Base-by-base conservation (phyloP, 805 yeast genomes). In the Saccharomycopsis microspora region DNA sequence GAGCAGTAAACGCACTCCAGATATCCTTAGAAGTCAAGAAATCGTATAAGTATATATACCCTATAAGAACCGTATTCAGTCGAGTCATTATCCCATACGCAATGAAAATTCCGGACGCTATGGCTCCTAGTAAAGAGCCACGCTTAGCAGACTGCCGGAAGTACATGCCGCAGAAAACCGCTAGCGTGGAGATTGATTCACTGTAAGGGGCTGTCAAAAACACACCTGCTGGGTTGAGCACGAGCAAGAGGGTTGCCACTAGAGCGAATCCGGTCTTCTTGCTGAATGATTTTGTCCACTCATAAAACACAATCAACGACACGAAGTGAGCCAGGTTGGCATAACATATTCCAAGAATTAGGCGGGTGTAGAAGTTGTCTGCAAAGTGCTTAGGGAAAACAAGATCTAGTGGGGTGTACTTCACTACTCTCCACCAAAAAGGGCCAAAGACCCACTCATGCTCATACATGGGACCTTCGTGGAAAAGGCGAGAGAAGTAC, bases 391-490 rank as follows among this genome's bases (percentile, higher is more conserved):
- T 33, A 53, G 5, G 19, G 4, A 33, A 6, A 19, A 30, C 19
- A 19, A 19, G 19, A 19, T 19, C 19, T 19, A 19, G 19, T 28
- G 47, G 43, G 11, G 10, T 40, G 32, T 35, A 53, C 41, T 55
- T 59, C 3, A 82, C 62, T 3, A 80, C 42, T 29, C 75, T 58
- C 67, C 82, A 72, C 95, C 96, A 90, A 2, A 77, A 58, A 7
- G 84, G 84, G 31, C 94, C 79, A 60, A 86, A 90, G 4, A 94
- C 97, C 71, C 77, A 84, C 63, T 88, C 95, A 61, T 90, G 96
- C 63, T 90, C 97, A 62, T 70, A 89, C n/a, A 65, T 60, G 10
- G 64, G 61, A 0, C 72, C 77, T 10, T 72, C 61, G 6, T 63
- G 59, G 34, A 84, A 76, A 47, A 80, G 60, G 41, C 79, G 76